These are phyloP conservation scores for Boletus eberwhitei DNA, from an alignment of 768 basidiomycete genomes.

Conservation along the genomic window DNA sequence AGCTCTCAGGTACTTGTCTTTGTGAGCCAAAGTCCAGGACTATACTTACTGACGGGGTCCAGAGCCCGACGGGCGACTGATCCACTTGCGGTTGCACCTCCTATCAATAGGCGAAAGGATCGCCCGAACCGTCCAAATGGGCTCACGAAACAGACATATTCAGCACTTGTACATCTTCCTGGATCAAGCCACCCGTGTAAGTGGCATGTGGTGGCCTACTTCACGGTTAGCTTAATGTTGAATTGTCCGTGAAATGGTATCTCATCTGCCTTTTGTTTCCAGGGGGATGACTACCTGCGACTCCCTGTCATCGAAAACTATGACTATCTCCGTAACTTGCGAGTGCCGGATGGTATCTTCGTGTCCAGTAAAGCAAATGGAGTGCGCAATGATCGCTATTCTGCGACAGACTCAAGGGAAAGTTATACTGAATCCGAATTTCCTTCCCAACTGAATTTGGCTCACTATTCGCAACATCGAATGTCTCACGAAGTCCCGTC, in stretches of 20 bases:
- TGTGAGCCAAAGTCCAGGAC: not conserved
- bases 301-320: constrained; percentile 75
- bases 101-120: constrained; percentile 69
- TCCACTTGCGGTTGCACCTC: constrained; percentile 53
- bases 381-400: constrained; percentile 24
- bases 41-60: constrained; percentile 11
- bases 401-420: constrained; percentile 17
- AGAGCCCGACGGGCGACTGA: constrained; percentile 62
- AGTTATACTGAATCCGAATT: constrained; percentile 9
- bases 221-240: constrained; percentile 49
- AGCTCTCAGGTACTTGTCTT: constrained; percentile 55
- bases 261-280: constrained; percentile 9
- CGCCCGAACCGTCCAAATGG: constrained; percentile 75
- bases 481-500: constrained; percentile 13
- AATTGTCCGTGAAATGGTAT: not conserved
- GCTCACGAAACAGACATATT: constrained; percentile 85
- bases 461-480: constrained; percentile 6
- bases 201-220: constrained; percentile 86
- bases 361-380: constrained; percentile 59
- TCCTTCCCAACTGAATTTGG: constrained; percentile 5
- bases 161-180: constrained; percentile 67
- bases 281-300: constrained; percentile 67
- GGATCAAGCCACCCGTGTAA: constrained; percentile 57
- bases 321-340: constrained; percentile 64
- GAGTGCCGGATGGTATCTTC: constrained; percentile 70